Evolutionary conservation across 495 filamentous ascomycete species (phyloP).

Genomic region (Penicillium maclennaniae): DNA sequence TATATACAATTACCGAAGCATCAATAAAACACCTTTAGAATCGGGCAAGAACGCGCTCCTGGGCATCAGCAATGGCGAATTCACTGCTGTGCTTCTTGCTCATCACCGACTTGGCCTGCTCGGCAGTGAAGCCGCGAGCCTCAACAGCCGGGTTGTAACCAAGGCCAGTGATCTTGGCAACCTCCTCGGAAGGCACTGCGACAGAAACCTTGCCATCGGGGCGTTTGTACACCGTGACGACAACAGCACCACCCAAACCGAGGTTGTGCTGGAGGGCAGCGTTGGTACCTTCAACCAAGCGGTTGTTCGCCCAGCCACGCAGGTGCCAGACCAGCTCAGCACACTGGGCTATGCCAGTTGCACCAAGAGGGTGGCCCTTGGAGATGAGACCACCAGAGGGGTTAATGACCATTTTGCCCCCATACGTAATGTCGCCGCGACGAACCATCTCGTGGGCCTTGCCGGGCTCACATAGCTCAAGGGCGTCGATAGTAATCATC

Average conservation of each 20-base stretch:
- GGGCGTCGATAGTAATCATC: constrained; percentile 80
- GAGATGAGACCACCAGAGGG: constrained; percentile 91
- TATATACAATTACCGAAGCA: constrained; percentile 21
- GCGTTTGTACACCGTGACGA: constrained; percentile 87
- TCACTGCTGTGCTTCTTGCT: constrained; percentile 64
- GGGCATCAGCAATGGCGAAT: constrained; percentile 72
- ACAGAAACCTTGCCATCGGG: constrained; percentile 66
- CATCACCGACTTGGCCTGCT: constrained; percentile 66
- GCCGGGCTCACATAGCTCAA: constrained; percentile 73
- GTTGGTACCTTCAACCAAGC: constrained; percentile 61
- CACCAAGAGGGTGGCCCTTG: constrained; percentile 93
- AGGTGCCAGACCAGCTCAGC: constrained; percentile 96
- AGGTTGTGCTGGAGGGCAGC: constrained; percentile 90
- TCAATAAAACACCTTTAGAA: constrained; percentile 36
- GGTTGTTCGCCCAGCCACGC: constrained; percentile 93
- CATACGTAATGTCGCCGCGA: constrained; percentile 86
- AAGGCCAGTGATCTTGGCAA: constrained; percentile 61
- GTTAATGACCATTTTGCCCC: constrained; percentile 83
- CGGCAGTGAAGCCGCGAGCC: constrained; percentile 77
- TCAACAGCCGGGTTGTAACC: constrained; percentile 94
- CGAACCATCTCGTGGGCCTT: constrained; percentile 93
- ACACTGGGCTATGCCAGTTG: constrained; percentile 90
- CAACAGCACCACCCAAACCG: constrained; percentile 85
- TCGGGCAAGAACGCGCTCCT: constrained; percentile 64
- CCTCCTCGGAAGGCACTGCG: constrained; percentile 51